These are phyloP conservation scores for Vitis cinerea DNA, from an alignment of 164 flowering plant species.

Conservation along the genomic window DNA sequence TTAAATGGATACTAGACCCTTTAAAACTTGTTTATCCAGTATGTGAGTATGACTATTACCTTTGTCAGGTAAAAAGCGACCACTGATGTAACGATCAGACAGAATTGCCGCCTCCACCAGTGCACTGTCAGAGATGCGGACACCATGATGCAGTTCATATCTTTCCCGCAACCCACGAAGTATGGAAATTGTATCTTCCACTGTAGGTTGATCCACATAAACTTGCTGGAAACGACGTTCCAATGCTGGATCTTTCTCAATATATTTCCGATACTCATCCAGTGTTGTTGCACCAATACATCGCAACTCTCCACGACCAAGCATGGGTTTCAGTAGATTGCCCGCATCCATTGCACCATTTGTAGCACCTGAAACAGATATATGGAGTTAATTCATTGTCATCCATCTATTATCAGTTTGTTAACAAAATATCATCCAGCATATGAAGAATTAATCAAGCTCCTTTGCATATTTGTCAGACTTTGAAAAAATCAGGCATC, in stretches of 20 bases:
- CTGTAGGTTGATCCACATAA: conserved; percentile 88
- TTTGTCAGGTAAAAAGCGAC: conserved; percentile 93
- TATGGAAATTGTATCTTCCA: conserved; percentile 85
- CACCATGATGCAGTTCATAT: conserved; percentile 94
- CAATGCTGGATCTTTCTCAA: conserved; percentile 92
- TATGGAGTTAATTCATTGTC: background rate
- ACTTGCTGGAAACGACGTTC: conserved; percentile 98
- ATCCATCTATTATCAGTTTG: background rate
- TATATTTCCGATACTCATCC: conserved; percentile 91
- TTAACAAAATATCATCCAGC: too few species aligned
- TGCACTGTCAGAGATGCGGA: conserved; percentile 86
- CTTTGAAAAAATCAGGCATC: background rate
- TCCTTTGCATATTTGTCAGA: background rate
- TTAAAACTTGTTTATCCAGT: background rate
- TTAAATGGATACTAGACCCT: too few species aligned
- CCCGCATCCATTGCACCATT: conserved; percentile 99
- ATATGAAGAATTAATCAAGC: background rate
- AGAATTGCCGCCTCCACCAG: conserved; percentile 93
- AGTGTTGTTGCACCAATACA: conserved; percentile 97
- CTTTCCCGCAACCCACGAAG: conserved; percentile 88
- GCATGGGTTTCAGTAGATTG: conserved; percentile 93
- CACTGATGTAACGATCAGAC: conserved; percentile 92
- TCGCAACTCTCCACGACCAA: conserved; percentile 89
- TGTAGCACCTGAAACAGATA: conserved; percentile 70
- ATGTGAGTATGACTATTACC: conserved; percentile 36